Evolutionary conservation across 371 early-diverging fungal species (phyloP).

Genomic region (Circinella minor): DNA sequence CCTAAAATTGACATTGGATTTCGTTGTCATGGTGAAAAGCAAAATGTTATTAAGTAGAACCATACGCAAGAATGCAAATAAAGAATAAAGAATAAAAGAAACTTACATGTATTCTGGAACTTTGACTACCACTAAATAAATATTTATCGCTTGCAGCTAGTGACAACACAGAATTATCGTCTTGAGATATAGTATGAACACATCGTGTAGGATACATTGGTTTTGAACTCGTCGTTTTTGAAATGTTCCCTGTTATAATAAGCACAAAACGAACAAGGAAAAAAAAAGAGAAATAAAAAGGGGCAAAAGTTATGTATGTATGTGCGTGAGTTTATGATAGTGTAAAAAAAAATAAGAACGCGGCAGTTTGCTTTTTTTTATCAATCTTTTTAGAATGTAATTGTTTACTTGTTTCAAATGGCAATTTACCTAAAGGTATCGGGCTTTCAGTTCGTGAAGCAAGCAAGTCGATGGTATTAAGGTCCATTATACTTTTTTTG

Average conservation of each 20-base stretch:
- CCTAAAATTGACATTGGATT: slow-evolving; percentile 35
- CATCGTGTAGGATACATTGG: slow-evolving; percentile 45
- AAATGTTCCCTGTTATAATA: slow-evolving; percentile 30
- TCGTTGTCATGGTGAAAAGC: not conserved
- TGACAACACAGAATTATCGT: slow-evolving; percentile 72
- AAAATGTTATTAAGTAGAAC: not conserved
- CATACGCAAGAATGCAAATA: no score
- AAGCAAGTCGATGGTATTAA: slow-evolving; percentile 16
- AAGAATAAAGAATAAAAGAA: not conserved
- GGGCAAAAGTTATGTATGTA: not conserved
- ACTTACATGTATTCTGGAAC: slow-evolving; percentile 62
- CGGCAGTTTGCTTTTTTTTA: not conserved
- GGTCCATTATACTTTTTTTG: slow-evolving; percentile 4
- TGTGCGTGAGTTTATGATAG: not conserved
- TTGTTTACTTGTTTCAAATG: not conserved
- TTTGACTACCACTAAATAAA: slow-evolving; percentile 78
- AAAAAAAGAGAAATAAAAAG: not conserved
- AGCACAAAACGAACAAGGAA: slow-evolving; percentile 1
- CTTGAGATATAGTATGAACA: slow-evolving; percentile 65
- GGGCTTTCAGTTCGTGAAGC: slow-evolving; percentile 22
- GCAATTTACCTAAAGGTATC: slow-evolving; percentile 13
- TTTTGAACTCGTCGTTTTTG: slow-evolving; percentile 20
- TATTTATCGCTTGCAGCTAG: slow-evolving; percentile 62
- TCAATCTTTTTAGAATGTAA: not conserved
- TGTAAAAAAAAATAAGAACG: not conserved